These are phyloP conservation scores for Histomonas meleagridis DNA, from an alignment of 208 protist genomes.

Conservation along the genomic window DNA sequence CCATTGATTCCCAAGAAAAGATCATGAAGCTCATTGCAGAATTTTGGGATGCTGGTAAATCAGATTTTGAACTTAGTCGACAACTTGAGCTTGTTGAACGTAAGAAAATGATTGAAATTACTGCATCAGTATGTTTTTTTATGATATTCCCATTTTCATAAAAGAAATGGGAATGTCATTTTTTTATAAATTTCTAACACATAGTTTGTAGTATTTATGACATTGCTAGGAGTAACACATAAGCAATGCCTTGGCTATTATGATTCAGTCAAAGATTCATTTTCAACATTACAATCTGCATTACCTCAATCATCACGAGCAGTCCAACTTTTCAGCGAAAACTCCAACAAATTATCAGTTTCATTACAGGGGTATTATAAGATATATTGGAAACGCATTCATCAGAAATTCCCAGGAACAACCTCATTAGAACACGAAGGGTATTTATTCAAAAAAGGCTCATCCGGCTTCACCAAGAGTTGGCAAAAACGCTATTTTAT, in stretches of 20 bases:
- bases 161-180: background rate
- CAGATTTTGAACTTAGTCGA: background rate
- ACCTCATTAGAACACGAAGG: background rate
- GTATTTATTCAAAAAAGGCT: background rate
- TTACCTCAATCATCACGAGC: background rate
- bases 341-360: background rate
- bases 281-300: background rate
- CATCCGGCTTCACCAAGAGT: background rate
- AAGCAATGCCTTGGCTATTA: background rate
- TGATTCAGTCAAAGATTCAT: background rate
- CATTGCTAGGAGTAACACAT: background rate
- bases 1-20: background rate
- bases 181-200: background rate
- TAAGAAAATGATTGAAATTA: background rate
- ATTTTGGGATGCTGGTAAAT: background rate
- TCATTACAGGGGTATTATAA: background rate
- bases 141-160: background rate
- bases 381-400: background rate
- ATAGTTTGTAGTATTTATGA: slow-evolving; percentile 2
- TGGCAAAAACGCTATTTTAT: background rate
- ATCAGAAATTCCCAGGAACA: too few species aligned
- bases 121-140: background rate
- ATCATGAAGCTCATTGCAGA: background rate
- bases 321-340: background rate
- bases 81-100: background rate